A percentile compares a stretch with the other conserved stretches of the same genome.
phyloP scores from a whole-genome alignment of 1,139 yeast genomes.

The Saccharomyces hybrid region DNA sequence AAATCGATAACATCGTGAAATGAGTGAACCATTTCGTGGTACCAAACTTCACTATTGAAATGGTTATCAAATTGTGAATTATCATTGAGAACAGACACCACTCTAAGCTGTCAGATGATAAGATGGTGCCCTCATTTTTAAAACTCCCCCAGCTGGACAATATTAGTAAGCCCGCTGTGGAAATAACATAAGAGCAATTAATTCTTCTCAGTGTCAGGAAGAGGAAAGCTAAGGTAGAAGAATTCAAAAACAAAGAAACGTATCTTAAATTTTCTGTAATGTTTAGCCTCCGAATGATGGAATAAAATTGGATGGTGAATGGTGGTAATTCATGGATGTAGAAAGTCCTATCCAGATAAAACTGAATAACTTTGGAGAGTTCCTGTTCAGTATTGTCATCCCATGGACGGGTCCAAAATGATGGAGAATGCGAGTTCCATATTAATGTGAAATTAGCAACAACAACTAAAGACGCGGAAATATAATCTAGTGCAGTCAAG shows the following conservation, averaged over 20 bases:
- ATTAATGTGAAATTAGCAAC: constrained; percentile 3
- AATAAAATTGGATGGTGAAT: constrained; percentile 16
- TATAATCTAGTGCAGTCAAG: background rate
- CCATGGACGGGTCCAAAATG: background rate
- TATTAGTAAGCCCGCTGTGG: constrained; percentile 41
- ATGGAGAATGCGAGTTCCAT: background rate
- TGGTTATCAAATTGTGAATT: constrained; percentile 39
- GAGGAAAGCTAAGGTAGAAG: constrained; percentile 29
- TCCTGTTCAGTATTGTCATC: background rate
- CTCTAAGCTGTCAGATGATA: constrained; percentile 47
- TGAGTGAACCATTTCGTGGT: constrained; percentile 40
- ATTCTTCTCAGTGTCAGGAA: constrained; percentile 44
- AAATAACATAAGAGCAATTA: constrained; percentile 39
- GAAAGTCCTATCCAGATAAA: background rate
- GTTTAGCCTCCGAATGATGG: constrained; percentile 33
- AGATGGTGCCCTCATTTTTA: constrained; percentile 42
- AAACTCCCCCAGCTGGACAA: constrained; percentile 50
- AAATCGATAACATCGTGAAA: constrained; percentile 27
- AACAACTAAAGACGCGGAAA: constrained; percentile 1
- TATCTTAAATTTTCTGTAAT: constrained; percentile 46
- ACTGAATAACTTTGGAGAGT: background rate
- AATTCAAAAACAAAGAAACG: constrained; percentile 39
- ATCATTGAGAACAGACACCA: constrained; percentile 41
- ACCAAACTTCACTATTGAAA: constrained; percentile 36
- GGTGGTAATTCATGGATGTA: constrained; percentile 13